Base-by-base conservation (phyloP, 2,329 filamentous ascomycete species). In the Aureobasidium pullulans region DNA sequence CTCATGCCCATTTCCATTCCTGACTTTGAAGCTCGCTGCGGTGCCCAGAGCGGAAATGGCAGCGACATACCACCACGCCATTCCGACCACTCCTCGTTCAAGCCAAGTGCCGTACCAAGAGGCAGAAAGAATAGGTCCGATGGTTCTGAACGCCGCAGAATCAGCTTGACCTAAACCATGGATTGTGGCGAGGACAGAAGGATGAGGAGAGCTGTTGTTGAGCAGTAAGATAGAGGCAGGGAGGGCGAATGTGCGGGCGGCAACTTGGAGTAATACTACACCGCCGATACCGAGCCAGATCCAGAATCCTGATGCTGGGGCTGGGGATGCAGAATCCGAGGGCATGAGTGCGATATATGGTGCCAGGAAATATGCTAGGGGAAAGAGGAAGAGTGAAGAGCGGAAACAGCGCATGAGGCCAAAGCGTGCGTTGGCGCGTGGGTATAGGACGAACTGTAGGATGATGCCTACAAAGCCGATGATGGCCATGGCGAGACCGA, bases 401-500 rank as follows among this genome's bases (percentile, higher is more conserved):
- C 85, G 82, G 78, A 86, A 90, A 44, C 84, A 85, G 5, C 77
- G 76, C 56, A 91, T 73, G 1, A 87, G 87, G 36, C 89, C 89
- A 1, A 90, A 79, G 2, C 80, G 80, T 1, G 79, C 75, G 48
- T 88, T 88, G 16, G 90, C 74, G 32, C 74, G 73, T 1, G 89
- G 88, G 68, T 92, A 93, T 9, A 90, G 73, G 52, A 88, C 77
- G 23, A 90, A 79, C 69, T 90, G 87, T 47, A 94, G 76, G 0
- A 79, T 75, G 39, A 94, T 86, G n/a, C 90, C 90, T 44, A 93
- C 84, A 50, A 83, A 73, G 8, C 89, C 90, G 15, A 94, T 80
- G 54, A 88, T 85, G 2, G 89, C 85, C 76, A 92, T 90, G 4
- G 88, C 87, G 44, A 89, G 75, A n/a, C 89, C 89, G 34, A 94